Evolutionary conservation across 2,329 filamentous ascomycete species (phyloP).

Genomic region (Botrytis tulipae): DNA sequence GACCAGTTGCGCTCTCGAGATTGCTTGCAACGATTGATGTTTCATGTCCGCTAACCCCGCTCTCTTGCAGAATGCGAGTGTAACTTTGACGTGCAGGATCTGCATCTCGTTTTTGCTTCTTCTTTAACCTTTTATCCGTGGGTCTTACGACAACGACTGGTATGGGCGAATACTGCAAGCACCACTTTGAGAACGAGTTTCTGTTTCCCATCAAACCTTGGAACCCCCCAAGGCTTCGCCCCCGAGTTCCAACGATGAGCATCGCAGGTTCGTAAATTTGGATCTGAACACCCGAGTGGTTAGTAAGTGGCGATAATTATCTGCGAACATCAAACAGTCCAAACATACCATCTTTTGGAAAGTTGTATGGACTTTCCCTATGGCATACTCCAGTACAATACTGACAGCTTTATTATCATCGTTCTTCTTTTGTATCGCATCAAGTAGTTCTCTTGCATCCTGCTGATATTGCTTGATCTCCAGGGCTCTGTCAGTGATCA

Average conservation of each 20-base stretch:
- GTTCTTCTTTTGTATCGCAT: slow-evolving; percentile 67
- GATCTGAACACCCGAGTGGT: slow-evolving; percentile 49
- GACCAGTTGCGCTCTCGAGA: slow-evolving; percentile 36
- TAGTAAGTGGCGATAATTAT: slow-evolving; percentile 17
- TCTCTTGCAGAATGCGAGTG: slow-evolving; percentile 62
- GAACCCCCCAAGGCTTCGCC: slow-evolving; percentile 66
- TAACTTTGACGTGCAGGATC: slow-evolving; percentile 64
- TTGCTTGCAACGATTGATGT: slow-evolving; percentile 31
- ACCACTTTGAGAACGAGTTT: slow-evolving; percentile 69
- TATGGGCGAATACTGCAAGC: slow-evolving; percentile 70
- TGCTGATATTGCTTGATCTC: slow-evolving; percentile 61
- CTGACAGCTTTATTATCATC: slow-evolving; percentile 69
- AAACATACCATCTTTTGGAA: slow-evolving; percentile 68
- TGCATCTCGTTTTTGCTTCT: slow-evolving; percentile 65
- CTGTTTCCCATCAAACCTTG: slow-evolving; percentile 64
- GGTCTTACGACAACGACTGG: slow-evolving; percentile 73
- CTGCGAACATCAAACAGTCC: background rate
- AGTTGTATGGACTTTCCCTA: slow-evolving; percentile 69
- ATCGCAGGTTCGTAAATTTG: slow-evolving; percentile 72
- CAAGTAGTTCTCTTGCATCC: slow-evolving; percentile 63
- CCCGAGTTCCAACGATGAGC: slow-evolving; percentile 68
- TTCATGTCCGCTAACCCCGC: slow-evolving; percentile 41
- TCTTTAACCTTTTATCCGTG: slow-evolving; percentile 66
- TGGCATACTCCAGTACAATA: slow-evolving; percentile 67
- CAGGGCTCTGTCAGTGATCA: slow-evolving; percentile 57